These are phyloP conservation scores for Penicilliopsis zonata DNA, from an alignment of 495 filamentous ascomycete species.

Conservation along the genomic window DNA sequence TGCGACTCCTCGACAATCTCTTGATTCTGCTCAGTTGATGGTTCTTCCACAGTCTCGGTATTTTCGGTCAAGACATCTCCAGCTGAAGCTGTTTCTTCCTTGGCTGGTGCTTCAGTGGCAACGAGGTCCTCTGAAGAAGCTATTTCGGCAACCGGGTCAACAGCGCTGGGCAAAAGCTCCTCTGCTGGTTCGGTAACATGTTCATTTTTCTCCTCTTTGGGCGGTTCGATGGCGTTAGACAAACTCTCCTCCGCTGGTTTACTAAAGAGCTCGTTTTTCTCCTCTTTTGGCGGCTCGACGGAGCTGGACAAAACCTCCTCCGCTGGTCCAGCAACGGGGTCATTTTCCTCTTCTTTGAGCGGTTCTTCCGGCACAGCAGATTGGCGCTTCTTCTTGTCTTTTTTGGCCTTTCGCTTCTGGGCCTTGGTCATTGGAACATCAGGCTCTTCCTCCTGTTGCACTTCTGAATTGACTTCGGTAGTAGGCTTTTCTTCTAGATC, in stretches of 20 bases:
- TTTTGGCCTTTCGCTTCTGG: constrained; percentile 27
- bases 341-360: no score
- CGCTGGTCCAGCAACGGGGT: background rate
- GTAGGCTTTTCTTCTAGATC: background rate
- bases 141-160: background rate
- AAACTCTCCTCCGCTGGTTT: background rate
- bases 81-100: background rate
- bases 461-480: background rate
- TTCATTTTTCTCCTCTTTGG: background rate
- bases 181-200: background rate
- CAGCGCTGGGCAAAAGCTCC: no score
- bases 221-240: no score
- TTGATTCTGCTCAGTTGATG: constrained; percentile 3
- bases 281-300: background rate
- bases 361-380: constrained; percentile 7
- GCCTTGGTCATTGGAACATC: constrained; percentile 13
- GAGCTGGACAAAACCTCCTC: no score
- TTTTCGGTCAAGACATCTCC: constrained; percentile 2
- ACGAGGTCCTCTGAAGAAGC: background rate
- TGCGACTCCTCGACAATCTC: constrained; percentile 2
- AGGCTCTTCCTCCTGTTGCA: constrained; percentile 5
- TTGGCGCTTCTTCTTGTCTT: constrained; percentile 24
- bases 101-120: background rate
- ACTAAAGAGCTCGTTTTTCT: background rate
- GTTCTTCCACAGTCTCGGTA: background rate